A percentile compares a stretch with the other conserved stretches of the same genome.
phyloP scores from a whole-genome alignment of 1,284 basidiomycete species.

The Ganoderma lucidum region DNA sequence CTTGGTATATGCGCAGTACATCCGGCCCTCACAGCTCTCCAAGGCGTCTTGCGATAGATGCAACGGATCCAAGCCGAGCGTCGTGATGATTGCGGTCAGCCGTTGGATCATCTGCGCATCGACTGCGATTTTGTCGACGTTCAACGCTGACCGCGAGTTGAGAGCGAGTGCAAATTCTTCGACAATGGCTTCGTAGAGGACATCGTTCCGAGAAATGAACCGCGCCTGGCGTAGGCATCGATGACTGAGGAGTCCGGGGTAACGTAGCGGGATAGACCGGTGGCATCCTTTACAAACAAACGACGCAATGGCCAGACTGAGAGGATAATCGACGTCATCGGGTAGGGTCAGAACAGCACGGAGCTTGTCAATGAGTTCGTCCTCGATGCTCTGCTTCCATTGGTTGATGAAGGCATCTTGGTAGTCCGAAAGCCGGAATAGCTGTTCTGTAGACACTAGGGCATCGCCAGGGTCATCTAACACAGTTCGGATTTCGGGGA shows the following conservation, averaged over 20 bases:
- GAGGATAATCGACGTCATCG: neutral
- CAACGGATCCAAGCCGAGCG: neutral
- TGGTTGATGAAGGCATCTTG: neutral
- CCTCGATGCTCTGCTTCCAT: neutral
- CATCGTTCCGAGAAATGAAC: neutral
- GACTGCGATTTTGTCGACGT: neutral
- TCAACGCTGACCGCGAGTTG: neutral
- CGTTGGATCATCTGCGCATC: neutral
- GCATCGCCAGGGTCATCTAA: neutral
- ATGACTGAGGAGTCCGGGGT: neutral
- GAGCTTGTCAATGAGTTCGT: neutral
- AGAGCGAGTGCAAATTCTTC: neutral
- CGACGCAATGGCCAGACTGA: neutral
- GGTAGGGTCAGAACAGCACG: neutral
- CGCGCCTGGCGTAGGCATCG: neutral
- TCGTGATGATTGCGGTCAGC: neutral
- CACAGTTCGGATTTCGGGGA: neutral
- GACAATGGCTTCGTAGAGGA: neutral
- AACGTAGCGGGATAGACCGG: neutral
- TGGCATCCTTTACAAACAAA: neutral
- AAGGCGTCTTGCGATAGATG: neutral
- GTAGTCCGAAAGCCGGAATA: neutral
- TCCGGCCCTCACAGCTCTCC: neutral
- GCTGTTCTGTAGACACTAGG: neutral
- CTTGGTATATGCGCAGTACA: conserved; percentile 5